phyloP scores from a whole-genome alignment of 1,284 basidiomycete genomes.

The Ceratobasidium sp. region DNA sequence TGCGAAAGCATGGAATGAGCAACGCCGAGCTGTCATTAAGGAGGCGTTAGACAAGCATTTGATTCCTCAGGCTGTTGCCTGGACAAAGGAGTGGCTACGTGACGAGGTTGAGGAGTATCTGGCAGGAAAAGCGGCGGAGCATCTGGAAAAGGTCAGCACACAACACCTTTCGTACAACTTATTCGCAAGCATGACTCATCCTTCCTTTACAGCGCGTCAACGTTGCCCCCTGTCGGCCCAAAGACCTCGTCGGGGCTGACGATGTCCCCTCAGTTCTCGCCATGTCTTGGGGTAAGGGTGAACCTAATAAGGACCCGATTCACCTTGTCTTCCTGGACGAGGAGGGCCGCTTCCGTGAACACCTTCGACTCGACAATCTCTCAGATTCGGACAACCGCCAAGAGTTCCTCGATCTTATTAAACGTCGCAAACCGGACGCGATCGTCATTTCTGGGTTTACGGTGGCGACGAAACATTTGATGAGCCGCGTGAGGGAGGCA shows the following conservation, averaged over 20 bases:
- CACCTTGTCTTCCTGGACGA: conserved; percentile 89
- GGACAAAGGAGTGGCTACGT: conserved; percentile 90
- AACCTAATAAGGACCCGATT: conserved; percentile 91
- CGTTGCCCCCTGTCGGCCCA: conserved; percentile 74
- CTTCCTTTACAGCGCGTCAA: conserved; percentile 46
- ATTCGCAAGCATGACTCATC: background rate
- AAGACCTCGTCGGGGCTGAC: conserved; percentile 56
- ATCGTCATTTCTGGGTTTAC: conserved; percentile 92
- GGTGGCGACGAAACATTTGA: conserved; percentile 82
- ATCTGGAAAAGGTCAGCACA: conserved; percentile 77
- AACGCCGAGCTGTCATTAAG: conserved; percentile 83
- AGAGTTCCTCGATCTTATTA: conserved; percentile 86
- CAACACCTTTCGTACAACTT: background rate
- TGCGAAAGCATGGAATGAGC: conserved; percentile 92
- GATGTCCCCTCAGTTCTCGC: conserved; percentile 90
- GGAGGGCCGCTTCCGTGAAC: conserved; percentile 88
- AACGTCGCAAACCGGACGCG: conserved; percentile 87
- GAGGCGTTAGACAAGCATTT: conserved; percentile 85
- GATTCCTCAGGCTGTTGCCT: conserved; percentile 85
- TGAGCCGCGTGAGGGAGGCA: conserved; percentile 68
- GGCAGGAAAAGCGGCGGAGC: conserved; percentile 74
- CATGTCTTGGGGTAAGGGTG: conserved; percentile 95
- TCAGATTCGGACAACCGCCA: conserved; percentile 74
- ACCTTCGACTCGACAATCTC: conserved; percentile 90
- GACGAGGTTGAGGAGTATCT: conserved; percentile 92